Conservation (phyloP, 352 stramenopile species). For the Globisporangium middletonii region DNA sequence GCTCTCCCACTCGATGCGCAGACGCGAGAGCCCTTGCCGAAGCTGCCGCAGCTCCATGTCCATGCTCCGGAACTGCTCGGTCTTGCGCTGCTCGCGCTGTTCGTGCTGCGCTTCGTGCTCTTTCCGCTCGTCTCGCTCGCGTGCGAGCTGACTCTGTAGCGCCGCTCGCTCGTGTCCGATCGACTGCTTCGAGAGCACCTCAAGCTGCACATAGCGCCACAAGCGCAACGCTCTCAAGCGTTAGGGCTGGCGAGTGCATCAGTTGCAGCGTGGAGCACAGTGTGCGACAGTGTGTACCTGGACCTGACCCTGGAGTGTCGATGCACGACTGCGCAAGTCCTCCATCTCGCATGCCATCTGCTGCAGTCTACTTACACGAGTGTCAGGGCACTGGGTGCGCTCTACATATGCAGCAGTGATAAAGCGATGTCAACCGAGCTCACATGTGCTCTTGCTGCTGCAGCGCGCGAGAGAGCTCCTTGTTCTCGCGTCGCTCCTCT, state of each 20-base stretch:
- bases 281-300: constrained; percentile 21
- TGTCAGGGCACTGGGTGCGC: neutral
- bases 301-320: constrained; percentile 41
- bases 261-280: no score
- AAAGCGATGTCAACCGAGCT: neutral
- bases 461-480: constrained; percentile 21
- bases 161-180: constrained; percentile 38
- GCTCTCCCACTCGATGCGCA: constrained; percentile 42
- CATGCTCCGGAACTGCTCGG: constrained; percentile 40
- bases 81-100: constrained; percentile 24
- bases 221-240: neutral
- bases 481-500: constrained; percentile 26
- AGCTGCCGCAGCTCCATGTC: constrained; percentile 48
- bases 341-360: constrained; percentile 29
- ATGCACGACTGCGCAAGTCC: constrained; percentile 24
- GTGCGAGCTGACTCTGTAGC: constrained; percentile 25
- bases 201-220: constrained; percentile 21
- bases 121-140: constrained; percentile 43
- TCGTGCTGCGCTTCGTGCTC: constrained; percentile 18
- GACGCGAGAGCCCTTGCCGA: constrained; percentile 27
- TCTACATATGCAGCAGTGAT: neutral
- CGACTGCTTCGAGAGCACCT: constrained; percentile 40
- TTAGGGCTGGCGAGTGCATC: neutral
- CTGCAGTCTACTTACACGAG: constrained; percentile 12
- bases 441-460: constrained; percentile 31